Base-by-base conservation (phyloP, 352 stramenopile genomes). In the Blastocystis hominis region DNA sequence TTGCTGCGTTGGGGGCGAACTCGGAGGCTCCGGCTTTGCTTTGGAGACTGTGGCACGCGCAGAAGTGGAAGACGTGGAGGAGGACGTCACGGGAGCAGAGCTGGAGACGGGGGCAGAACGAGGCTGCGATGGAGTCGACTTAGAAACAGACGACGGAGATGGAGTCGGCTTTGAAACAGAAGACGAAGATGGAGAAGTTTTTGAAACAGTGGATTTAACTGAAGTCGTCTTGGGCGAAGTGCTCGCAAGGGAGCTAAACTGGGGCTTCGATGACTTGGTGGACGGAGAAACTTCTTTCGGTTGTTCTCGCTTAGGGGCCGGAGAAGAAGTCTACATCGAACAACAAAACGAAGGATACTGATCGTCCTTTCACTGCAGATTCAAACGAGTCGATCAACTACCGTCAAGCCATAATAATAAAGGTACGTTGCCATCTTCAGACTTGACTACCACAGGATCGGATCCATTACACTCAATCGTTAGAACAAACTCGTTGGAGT, bases 381-480 rank as follows among this genome's bases (percentile, higher is more conserved):
- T 47, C 62, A 40, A 72, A 72, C 0, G 62, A 72, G 20, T 72
- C 9, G 10, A 72, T 46, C 20, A 72, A 47, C 62, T 72, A 72
- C 62, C 6, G 5, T 15, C 13, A 46, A 50, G 40, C 17, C 36
- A 38, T 15, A 1, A 47, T 10, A 84, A 20, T 47, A 10, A 30
- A 42, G 9, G 34, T 84, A 84, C 72, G 15, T 20, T 46, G 15
- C 20, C 13, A 40, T 84, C 72, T 20, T 69, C 72, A 38, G 20
- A 84, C 36, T 84, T 36, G 56, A 84, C 42, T 38, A 34, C 44
- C 38, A 84, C 62, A 24, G 72, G 53, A 42, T 84, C 55, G 30
- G 20, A 50, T 15, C 62, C 30, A 53, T 66, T 69, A 13, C 59
- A 30, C 17, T 55, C 53, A 50, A 84, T 47, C 6, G 24, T 63